phyloP scores from a whole-genome alignment of 2,329 filamentous ascomycete genomes.

The Whalleya microplaca region DNA sequence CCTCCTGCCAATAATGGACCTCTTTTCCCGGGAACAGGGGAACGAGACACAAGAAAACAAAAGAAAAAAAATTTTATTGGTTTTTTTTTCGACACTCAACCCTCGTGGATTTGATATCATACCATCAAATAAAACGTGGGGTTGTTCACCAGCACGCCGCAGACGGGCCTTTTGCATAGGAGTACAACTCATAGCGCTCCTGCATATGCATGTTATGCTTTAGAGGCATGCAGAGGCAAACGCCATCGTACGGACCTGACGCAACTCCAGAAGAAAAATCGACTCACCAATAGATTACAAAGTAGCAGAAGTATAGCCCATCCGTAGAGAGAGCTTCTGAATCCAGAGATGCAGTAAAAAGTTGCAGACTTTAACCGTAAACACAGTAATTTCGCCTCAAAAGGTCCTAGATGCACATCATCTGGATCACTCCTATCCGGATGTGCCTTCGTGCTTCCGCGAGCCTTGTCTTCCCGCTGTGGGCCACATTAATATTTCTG shows the following conservation, averaged over 20 bases:
- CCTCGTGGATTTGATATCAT: constrained; percentile 28
- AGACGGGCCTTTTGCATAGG: constrained; percentile 24
- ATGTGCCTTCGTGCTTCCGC: constrained; percentile 44
- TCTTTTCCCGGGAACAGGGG: constrained; percentile 20
- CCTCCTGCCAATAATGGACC: constrained; percentile 25
- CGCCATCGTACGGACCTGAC: constrained; percentile 24
- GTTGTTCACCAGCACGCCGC: constrained; percentile 25
- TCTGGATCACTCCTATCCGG: constrained; percentile 43
- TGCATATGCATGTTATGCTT: constrained; percentile 29
- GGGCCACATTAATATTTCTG: constrained; percentile 40
- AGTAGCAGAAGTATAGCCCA: constrained; percentile 14
- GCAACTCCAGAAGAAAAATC: constrained; percentile 18
- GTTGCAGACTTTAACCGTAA: constrained; percentile 28
- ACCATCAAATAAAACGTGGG: constrained; percentile 29
- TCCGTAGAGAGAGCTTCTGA: constrained; percentile 19
- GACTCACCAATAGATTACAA: constrained; percentile 7
- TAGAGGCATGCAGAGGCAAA: constrained; percentile 24
- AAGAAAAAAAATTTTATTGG: constrained; percentile 12
- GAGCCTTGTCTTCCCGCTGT: constrained; percentile 43
- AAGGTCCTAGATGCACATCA: constrained; percentile 42
- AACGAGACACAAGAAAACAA: constrained; percentile 18
- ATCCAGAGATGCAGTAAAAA: constrained; percentile 25
- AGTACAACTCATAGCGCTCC: constrained; percentile 27
- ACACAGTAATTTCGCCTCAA: constrained; percentile 38
- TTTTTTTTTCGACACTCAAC: constrained; percentile 10